Percentiles rank a stretch among this genome's conserved stretches.
Evolutionary conservation across 768 basidiomycete genomes (phyloP).

Genomic region (Collybiopsis luxurians): DNA sequence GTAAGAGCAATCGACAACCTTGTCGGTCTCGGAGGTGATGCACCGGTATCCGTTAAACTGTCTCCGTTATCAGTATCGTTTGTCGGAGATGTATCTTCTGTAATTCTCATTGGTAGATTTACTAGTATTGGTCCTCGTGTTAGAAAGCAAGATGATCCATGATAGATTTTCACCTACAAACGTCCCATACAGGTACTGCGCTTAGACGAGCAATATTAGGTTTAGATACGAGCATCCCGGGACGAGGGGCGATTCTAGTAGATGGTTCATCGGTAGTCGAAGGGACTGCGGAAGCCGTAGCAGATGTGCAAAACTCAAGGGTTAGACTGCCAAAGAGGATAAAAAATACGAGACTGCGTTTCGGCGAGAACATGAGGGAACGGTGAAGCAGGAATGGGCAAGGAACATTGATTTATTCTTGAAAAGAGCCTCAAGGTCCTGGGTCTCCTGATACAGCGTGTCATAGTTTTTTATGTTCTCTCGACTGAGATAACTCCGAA

Average conservation of each 20-base stretch:
- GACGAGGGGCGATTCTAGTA: neutral
- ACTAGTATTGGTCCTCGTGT: neutral
- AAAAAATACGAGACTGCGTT: too few species aligned
- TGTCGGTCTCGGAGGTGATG: neutral
- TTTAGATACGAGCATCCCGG: neutral
- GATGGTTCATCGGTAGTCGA: neutral
- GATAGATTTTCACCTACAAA: neutral
- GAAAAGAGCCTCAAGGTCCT: too few species aligned
- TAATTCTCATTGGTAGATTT: neutral
- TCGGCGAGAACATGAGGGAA: too few species aligned
- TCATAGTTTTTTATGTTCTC: too few species aligned
- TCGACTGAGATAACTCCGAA: too few species aligned
- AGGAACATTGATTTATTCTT: too few species aligned
- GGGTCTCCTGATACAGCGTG: too few species aligned
- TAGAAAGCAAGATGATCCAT: neutral
- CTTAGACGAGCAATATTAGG: neutral
- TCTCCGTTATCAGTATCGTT: neutral
- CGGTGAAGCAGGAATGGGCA: too few species aligned
- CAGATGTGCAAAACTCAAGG: too few species aligned
- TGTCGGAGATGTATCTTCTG: neutral
- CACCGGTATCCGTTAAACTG: neutral
- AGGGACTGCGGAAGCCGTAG: too few species aligned
- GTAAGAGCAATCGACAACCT: neutral
- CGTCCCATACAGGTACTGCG: neutral
- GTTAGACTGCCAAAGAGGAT: too few species aligned